A percentile compares a stretch with the other conserved stretches of the same genome.
Conservation (phyloP, 805 yeast species). For the Starmerella scarabaei region DNA sequence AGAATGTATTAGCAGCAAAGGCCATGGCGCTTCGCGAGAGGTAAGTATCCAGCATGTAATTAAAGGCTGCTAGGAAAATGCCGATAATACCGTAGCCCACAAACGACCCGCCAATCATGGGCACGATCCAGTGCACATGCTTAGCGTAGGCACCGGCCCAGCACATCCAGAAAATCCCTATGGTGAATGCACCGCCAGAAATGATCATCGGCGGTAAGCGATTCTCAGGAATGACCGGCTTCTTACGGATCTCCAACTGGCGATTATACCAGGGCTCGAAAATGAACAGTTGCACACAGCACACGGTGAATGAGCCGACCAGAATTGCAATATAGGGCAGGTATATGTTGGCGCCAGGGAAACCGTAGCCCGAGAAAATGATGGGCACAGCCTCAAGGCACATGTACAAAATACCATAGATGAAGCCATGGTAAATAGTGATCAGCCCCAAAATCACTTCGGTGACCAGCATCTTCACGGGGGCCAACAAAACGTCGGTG, state of each 20-base stretch:
- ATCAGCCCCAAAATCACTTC: constrained; percentile 30
- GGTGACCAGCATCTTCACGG: constrained; percentile 26
- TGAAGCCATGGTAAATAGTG: constrained; percentile 31
- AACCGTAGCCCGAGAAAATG: constrained; percentile 42
- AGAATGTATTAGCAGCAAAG: constrained; percentile 56
- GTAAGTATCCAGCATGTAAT: constrained; percentile 62
- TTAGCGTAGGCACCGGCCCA: constrained; percentile 75
- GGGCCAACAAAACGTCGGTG: constrained; percentile 25
- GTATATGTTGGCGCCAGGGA: constrained; percentile 48
- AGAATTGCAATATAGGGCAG: constrained; percentile 76
- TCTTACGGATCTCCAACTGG: constrained; percentile 37
- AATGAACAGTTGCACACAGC: constrained; percentile 36
- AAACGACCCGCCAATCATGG: constrained; percentile 50
- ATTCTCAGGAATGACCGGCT: constrained; percentile 59
- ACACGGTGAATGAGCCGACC: constrained; percentile 54
- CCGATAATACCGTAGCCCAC: constrained; percentile 56
- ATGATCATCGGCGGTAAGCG: constrained; percentile 64
- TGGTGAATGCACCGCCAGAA: constrained; percentile 56
- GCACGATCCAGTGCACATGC: constrained; percentile 70
- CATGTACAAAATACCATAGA: constrained; percentile 32
- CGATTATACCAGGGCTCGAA: constrained; percentile 42
- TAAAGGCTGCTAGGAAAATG: constrained; percentile 56
- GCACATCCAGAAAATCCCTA: constrained; percentile 74
- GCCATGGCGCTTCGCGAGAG: constrained; percentile 66
- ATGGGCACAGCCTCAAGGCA: constrained; percentile 31